Conservation (phyloP, 2,329 filamentous ascomycete genomes). For the Aureobasidium lini region DNA sequence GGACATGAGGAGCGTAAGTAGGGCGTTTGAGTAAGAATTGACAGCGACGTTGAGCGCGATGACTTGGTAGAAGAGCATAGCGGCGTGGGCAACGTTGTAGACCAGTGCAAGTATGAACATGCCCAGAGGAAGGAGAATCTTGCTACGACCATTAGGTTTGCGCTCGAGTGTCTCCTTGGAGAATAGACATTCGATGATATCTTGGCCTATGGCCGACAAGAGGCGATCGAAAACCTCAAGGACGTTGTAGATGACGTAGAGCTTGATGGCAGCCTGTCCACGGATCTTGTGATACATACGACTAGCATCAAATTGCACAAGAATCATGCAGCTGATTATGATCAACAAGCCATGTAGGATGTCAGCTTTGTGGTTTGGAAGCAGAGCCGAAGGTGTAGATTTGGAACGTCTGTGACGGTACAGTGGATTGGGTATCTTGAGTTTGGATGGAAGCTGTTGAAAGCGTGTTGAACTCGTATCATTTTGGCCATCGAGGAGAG, state of each 20-base stretch:
- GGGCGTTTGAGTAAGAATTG: constrained; percentile 94
- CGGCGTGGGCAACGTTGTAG: constrained; percentile 83
- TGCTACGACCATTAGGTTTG: constrained; percentile 80
- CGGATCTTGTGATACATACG: constrained; percentile 97
- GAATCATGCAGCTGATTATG: constrained; percentile 70
- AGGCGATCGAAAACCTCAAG: constrained; percentile 88
- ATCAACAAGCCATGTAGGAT: constrained; percentile 86
- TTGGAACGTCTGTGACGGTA: constrained; percentile 65
- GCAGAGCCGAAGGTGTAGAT: constrained; percentile 76
- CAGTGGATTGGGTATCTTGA: constrained; percentile 17
- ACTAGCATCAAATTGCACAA: constrained; percentile 90
- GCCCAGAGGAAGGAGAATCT: constrained; percentile 78
- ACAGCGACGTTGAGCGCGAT: constrained; percentile 97
- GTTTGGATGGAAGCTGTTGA: constrained; percentile 1
- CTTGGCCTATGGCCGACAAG: constrained; percentile 85
- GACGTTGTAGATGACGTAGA: constrained; percentile 98
- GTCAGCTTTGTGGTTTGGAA: constrained; percentile 89
- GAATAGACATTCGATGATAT: constrained; percentile 92
- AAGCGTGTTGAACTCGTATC: neutral
- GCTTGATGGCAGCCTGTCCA: constrained; percentile 91
- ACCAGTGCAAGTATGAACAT: constrained; percentile 81
- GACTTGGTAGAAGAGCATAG: constrained; percentile 91
- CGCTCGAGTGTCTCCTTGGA: constrained; percentile 87
- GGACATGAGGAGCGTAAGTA: constrained; percentile 84
- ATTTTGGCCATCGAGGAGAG: neutral